Evolutionary conservation across 306 rosid species (phyloP).

Genomic region (Acacia confusa): DNA sequence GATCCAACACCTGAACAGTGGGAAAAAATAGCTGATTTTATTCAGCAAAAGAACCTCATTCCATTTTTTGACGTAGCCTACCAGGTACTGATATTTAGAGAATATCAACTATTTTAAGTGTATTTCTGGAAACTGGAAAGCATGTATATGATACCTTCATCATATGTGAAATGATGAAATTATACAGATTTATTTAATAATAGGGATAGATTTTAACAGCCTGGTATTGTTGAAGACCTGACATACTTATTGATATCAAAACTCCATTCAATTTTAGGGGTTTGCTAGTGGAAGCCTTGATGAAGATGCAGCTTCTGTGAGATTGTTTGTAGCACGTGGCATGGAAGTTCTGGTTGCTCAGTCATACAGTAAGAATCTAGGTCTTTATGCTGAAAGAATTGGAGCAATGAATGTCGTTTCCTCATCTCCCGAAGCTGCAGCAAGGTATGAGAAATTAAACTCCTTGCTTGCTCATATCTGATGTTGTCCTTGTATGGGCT

Average conservation of each 20-base stretch:
- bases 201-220: not conserved
- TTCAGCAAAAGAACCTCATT: conserved; percentile 77
- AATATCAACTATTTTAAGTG: conserved; percentile 11
- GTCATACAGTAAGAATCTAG: conserved; percentile 97
- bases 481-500: not conserved
- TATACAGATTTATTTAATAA: not conserved
- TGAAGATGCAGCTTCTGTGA: conserved; percentile 82
- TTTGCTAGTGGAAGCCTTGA: conserved; percentile 99
- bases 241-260: not conserved
- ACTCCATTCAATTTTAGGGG: conserved; percentile 57
- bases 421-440: conserved; percentile 81
- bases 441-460: conserved; percentile 52
- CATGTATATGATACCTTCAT: not conserved
- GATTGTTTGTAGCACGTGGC: conserved; percentile 87
- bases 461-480: conserved; percentile 24
- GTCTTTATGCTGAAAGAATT: conserved; percentile 95
- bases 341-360: conserved; percentile 93
- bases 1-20: conserved; percentile 94
- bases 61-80: conserved; percentile 98
- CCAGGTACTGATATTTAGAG: conserved; percentile 60
- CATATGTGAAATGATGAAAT: conserved; percentile 21
- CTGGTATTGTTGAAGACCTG: not conserved
- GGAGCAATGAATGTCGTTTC: conserved; percentile 93
- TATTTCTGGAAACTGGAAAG: not conserved
- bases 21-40: conserved; percentile 90